A percentile compares a stretch with the other conserved stretches of the same genome.
phyloP scores from a whole-genome alignment of 2,329 filamentous ascomycete species.

The Raffaelea albimanens region DNA sequence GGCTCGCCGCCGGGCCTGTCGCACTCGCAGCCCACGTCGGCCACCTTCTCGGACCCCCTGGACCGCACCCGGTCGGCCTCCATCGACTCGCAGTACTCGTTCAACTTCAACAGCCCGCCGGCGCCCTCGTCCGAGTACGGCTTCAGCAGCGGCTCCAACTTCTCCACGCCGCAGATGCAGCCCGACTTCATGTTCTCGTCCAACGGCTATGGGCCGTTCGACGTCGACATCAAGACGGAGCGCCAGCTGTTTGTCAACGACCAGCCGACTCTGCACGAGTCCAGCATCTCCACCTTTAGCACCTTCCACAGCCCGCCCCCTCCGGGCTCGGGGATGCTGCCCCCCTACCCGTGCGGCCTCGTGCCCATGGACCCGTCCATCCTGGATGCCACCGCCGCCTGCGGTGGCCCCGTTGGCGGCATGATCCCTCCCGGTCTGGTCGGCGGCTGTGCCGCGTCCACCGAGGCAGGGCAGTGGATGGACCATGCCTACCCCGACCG shows the following conservation, averaged over 20 bases:
- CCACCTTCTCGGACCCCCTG: constrained; percentile 66
- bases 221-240: constrained; percentile 94
- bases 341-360: constrained; percentile 37
- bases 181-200: constrained; percentile 44
- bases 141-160: constrained; percentile 33
- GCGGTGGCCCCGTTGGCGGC: not conserved
- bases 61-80: constrained; percentile 67
- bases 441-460: constrained; percentile 1
- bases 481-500: constrained; percentile 40
- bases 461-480: constrained; percentile 52
- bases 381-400: not conserved
- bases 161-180: constrained; percentile 50
- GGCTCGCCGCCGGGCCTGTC: constrained; percentile 69
- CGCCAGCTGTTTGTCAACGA: constrained; percentile 90
- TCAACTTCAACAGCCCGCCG: constrained; percentile 59
- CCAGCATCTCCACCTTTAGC: constrained; percentile 84
- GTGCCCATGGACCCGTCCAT: constrained; percentile 1
- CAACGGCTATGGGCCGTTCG: constrained; percentile 62
- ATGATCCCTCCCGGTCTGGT: constrained; percentile 1
- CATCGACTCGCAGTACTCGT: constrained; percentile 70
- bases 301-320: constrained; percentile 76
- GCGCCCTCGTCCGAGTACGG: constrained; percentile 35
- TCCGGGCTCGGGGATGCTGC: constrained; percentile 51
- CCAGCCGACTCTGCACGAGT: constrained; percentile 74
- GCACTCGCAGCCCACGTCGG: constrained; percentile 72